These are phyloP conservation scores for Aspergillus tanneri DNA, from an alignment of 2,329 filamentous ascomycete genomes.

Conservation along the genomic window DNA sequence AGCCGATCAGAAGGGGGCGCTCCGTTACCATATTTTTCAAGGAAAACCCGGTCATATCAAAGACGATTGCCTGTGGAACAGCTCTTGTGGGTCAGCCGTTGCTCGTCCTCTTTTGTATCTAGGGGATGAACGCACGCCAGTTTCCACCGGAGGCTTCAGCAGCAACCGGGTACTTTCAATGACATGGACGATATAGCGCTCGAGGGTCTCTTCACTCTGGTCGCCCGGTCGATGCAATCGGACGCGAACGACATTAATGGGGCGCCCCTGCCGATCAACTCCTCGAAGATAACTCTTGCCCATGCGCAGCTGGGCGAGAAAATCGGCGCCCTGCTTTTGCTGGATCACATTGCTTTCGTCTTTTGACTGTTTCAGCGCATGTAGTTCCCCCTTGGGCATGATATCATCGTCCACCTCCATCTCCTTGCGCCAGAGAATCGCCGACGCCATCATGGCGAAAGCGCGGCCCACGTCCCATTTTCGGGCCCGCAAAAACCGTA, in stretches of 20 bases:
- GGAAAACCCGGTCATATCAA: constrained; percentile 91
- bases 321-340: constrained; percentile 70
- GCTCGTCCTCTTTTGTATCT: no score
- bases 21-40: constrained; percentile 98
- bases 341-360: constrained; percentile 53
- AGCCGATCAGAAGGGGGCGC: no score
- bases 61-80: constrained; percentile 61
- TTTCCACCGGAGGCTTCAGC: constrained; percentile 74
- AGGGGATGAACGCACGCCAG: constrained; percentile 66
- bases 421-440: constrained; percentile 84
- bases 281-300: constrained; percentile 91
- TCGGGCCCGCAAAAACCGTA: constrained; percentile 76
- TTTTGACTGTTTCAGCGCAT: constrained; percentile 58
- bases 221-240: constrained; percentile 77
- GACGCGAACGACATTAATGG: constrained; percentile 79
- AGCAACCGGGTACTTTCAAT: constrained; percentile 90
- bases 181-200: constrained; percentile 83
- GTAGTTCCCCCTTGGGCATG: constrained; percentile 69
- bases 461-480: constrained; percentile 94
- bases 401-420: constrained; percentile 86
- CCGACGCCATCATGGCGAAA: constrained; percentile 83
- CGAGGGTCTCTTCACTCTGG: constrained; percentile 75
- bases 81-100: no score
- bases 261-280: constrained; percentile 73
- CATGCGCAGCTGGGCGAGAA: constrained; percentile 75